These are phyloP conservation scores for Salix suchowensis DNA, from an alignment of 345 rosid genomes.

Conservation along the genomic window DNA sequence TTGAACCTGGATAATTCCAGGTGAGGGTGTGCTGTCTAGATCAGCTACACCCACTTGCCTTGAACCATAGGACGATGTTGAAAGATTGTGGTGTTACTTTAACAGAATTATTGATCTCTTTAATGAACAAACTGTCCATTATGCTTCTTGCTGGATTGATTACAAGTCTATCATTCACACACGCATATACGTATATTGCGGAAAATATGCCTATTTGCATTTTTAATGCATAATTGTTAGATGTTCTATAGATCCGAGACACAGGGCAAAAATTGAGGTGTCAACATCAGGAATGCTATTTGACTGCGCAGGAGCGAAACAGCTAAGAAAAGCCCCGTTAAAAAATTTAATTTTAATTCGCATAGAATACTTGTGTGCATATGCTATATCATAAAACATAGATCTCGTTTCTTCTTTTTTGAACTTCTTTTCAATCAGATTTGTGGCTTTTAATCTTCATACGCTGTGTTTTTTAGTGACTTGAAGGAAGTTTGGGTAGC, in stretches of 20 bases:
- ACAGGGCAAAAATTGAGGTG: not conserved
- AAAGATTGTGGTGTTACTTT: not conserved
- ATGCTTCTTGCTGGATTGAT: not conserved
- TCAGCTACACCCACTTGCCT: not conserved
- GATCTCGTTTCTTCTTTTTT: not conserved
- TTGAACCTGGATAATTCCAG: not conserved
- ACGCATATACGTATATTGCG: not conserved
- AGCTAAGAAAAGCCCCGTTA: not conserved
- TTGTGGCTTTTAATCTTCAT: not conserved
- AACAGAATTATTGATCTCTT: not conserved
- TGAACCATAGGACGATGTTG: not conserved
- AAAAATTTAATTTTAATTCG: not conserved
- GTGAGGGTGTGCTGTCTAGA: not conserved
- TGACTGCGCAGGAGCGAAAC: not conserved
- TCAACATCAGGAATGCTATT: not conserved
- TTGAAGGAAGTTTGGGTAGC: constrained; percentile 89
- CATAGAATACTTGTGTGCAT: not conserved
- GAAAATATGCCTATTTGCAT: not conserved
- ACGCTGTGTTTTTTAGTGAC: constrained; percentile 47
- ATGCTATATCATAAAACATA: not conserved
- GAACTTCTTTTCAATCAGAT: not conserved
- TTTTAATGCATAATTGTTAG: not conserved
- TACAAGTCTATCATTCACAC: not conserved
- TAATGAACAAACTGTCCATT: not conserved
- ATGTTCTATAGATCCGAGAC: not conserved